A percentile compares a stretch with the other conserved stretches of the same genome.
These are phyloP conservation scores for Trichoderma koningii DNA, from an alignment of 2,329 filamentous ascomycete genomes.

Conservation along the genomic window DNA sequence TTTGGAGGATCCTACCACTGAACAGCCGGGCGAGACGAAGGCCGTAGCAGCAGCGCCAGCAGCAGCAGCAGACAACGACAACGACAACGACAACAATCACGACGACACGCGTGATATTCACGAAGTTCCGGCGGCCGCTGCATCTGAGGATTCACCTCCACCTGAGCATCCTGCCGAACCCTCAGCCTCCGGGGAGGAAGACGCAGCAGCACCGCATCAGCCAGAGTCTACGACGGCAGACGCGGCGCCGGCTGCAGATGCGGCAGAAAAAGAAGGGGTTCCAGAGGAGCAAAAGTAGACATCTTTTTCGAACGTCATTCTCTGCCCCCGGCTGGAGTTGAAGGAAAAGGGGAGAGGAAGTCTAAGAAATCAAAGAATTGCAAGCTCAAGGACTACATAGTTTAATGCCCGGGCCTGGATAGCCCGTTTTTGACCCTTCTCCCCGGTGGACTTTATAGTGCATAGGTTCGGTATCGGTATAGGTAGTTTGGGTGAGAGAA, in stretches of 20 bases:
- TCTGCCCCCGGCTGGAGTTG: not conserved
- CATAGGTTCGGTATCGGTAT: not conserved
- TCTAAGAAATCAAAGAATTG: not conserved
- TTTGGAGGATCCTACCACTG: not conserved
- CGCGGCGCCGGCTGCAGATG: not conserved
- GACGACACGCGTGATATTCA: not conserved
- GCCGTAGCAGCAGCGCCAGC: not conserved
- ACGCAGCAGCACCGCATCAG: not conserved
- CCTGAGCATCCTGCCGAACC: not conserved
- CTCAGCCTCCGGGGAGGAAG: not conserved
- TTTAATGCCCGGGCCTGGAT: not conserved
- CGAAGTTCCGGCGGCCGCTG: conserved; percentile 7
- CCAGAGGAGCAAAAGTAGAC: conserved; percentile 12
- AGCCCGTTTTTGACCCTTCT: not conserved
- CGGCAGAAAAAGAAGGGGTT: not conserved
- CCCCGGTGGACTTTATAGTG: not conserved
- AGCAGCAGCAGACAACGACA: not conserved
- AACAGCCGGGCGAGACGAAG: conserved; percentile 1
- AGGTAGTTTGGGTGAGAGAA: not conserved
- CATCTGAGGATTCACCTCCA: not conserved
- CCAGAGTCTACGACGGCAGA: not conserved
- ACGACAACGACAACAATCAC: too few species aligned
- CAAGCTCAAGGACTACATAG: not conserved
- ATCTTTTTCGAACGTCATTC: not conserved
- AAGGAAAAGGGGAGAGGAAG: not conserved